phyloP scores from a whole-genome alignment of 805 yeast species.

The Danielozyma ontarioensis region DNA sequence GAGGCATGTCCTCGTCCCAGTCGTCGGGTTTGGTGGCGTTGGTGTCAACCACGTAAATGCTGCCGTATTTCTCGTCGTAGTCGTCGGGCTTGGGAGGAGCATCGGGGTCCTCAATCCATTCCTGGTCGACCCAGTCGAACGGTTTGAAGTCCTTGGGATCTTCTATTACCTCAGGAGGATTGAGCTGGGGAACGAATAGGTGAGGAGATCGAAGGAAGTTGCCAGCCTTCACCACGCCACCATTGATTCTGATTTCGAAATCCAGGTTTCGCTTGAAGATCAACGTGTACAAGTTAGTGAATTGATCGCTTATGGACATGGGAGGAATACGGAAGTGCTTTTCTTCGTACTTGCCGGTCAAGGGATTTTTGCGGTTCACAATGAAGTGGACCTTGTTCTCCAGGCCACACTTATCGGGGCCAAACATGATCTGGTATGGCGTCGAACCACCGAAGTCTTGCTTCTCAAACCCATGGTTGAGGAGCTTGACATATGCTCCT shows the following conservation, averaged over 20 bases:
- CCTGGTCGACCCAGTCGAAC: slow-evolving; percentile 74
- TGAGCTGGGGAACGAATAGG: slow-evolving; percentile 58
- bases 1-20: slow-evolving; percentile 69
- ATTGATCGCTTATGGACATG: slow-evolving; percentile 50
- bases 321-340: slow-evolving; percentile 68
- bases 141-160: slow-evolving; percentile 63
- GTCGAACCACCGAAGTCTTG: slow-evolving; percentile 57
- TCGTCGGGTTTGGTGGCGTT: slow-evolving; percentile 62
- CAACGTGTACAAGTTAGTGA: slow-evolving; percentile 71
- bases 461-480: slow-evolving; percentile 36
- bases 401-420: slow-evolving; percentile 87
- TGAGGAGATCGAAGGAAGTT: slow-evolving; percentile 48
- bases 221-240: slow-evolving; percentile 68
- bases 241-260: slow-evolving; percentile 80
- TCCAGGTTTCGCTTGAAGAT: slow-evolving; percentile 59
- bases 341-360: slow-evolving; percentile 56
- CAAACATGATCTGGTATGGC: slow-evolving; percentile 86
- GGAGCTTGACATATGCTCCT: slow-evolving; percentile 81
- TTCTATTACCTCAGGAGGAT: slow-evolving; percentile 59
- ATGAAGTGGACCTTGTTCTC: slow-evolving; percentile 79
- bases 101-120: slow-evolving; percentile 62
- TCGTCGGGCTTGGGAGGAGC: slow-evolving; percentile 67
- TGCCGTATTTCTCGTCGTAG: slow-evolving; percentile 75
- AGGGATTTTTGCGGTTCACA: slow-evolving; percentile 52
- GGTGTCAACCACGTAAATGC: slow-evolving; percentile 57